phyloP scores from a whole-genome alignment of 805 yeast genomes.

The Ogataea ramenticola region DNA sequence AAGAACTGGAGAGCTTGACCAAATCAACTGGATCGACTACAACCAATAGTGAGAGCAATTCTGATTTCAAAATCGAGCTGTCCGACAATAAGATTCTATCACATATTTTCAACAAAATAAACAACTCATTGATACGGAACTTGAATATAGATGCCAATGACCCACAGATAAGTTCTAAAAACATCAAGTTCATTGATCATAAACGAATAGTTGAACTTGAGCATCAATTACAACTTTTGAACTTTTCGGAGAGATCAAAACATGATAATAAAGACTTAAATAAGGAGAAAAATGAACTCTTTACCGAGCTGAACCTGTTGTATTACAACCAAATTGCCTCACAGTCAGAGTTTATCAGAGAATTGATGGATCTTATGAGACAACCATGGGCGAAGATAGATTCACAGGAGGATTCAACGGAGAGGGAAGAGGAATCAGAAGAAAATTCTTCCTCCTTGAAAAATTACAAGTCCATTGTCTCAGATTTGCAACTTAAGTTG shows the following conservation, averaged over 20 bases:
- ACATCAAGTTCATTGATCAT: constrained; percentile 18
- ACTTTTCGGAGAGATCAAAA: constrained; percentile 19
- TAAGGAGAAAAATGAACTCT: constrained; percentile 20
- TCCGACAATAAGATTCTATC: background rate
- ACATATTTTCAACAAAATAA: constrained; percentile 9
- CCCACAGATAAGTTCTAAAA: constrained; percentile 7
- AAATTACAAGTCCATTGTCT: constrained; percentile 14
- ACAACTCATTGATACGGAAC: constrained; percentile 16
- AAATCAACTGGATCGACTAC: background rate
- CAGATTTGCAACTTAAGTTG: constrained; percentile 18
- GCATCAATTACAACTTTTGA: constrained; percentile 23
- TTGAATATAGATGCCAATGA: constrained; percentile 17
- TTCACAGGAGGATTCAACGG: constrained; percentile 3
- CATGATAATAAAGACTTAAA: constrained; percentile 10
- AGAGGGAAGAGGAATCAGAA: constrained; percentile 4
- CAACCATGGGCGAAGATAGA: background rate
- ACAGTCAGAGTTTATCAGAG: constrained; percentile 18
- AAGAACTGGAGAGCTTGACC: background rate
- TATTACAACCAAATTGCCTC: constrained; percentile 25
- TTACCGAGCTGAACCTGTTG: constrained; percentile 18
- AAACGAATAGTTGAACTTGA: constrained; percentile 20
- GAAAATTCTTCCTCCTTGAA: background rate
- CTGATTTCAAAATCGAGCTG: background rate
- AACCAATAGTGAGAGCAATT: background rate
- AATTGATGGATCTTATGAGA: constrained; percentile 4